These are phyloP conservation scores for Gossypioides kirkii DNA, from an alignment of 345 rosid species.

Conservation along the genomic window DNA sequence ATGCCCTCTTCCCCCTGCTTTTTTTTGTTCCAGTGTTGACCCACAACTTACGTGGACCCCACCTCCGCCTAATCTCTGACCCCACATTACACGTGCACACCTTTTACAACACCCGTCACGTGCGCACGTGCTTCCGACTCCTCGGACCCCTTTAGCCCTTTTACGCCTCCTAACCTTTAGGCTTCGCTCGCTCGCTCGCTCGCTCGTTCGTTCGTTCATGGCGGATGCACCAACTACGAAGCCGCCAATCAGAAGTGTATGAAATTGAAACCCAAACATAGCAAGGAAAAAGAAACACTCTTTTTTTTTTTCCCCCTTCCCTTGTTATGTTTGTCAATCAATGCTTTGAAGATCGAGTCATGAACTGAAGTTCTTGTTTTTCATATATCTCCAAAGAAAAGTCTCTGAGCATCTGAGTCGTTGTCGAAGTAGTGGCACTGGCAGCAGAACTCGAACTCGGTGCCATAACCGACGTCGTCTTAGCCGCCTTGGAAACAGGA, in stretches of 20 bases:
- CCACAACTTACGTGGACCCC: slow-evolving; percentile 44
- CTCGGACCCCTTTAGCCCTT: no score
- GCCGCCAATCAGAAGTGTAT: neutral
- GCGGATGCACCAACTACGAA: slow-evolving; percentile 18
- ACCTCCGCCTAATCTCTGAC: slow-evolving; percentile 24
- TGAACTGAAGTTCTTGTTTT: slow-evolving; percentile 63
- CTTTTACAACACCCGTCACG: slow-evolving; percentile 32
- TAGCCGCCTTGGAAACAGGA: slow-evolving; percentile 30
- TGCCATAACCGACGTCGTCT: slow-evolving; percentile 41
- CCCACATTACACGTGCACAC: slow-evolving; percentile 62
- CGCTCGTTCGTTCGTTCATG: slow-evolving; percentile 11
- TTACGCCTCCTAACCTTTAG: neutral
- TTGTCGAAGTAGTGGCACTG: slow-evolving; percentile 14
- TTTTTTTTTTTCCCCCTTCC: neutral
- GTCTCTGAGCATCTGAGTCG: slow-evolving; percentile 62
- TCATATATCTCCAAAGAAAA: slow-evolving; percentile 73
- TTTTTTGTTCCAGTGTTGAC: slow-evolving; percentile 39
- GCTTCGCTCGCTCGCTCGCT: slow-evolving; percentile 5
- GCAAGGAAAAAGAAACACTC: neutral
- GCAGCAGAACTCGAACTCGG: slow-evolving; percentile 47
- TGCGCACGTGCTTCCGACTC: slow-evolving; percentile 47
- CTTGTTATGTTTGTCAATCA: slow-evolving; percentile 12
- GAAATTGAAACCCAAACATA: neutral
- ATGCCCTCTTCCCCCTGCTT: slow-evolving; percentile 3
- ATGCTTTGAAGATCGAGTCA: slow-evolving; percentile 51